phyloP scores from a whole-genome alignment of 1,284 basidiomycete species.

The Lentinus polychrous region DNA sequence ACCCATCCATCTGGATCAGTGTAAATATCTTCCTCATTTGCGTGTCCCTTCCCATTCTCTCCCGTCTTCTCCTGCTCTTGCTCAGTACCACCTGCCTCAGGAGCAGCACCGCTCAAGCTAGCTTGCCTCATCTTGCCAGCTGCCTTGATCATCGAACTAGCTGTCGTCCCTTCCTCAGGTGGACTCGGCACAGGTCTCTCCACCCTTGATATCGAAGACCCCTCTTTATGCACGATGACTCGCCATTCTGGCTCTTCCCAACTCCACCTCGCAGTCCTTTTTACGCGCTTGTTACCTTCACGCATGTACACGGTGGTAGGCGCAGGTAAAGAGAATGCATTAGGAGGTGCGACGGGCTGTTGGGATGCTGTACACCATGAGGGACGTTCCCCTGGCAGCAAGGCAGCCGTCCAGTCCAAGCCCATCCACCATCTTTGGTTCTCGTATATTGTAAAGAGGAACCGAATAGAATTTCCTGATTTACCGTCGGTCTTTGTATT shows the following conservation, averaged over 20 bases:
- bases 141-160: slow-evolving; percentile 37
- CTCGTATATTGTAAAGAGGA: slow-evolving; percentile 85
- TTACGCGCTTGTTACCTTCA: slow-evolving; percentile 40
- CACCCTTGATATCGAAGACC: slow-evolving; percentile 37
- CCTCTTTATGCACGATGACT: slow-evolving; percentile 58
- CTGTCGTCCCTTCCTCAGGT: slow-evolving; percentile 30
- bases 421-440: slow-evolving; percentile 96
- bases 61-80: slow-evolving; percentile 17
- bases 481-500: neutral
- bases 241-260: slow-evolving; percentile 90
- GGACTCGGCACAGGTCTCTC: slow-evolving; percentile 49
- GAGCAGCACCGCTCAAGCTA: slow-evolving; percentile 16
- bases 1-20: slow-evolving; percentile 92
- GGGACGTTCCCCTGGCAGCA: slow-evolving; percentile 85
- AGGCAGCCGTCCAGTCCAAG: slow-evolving; percentile 88
- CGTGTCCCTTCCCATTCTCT: slow-evolving; percentile 16
- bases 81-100: slow-evolving; percentile 19
- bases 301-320: slow-evolving; percentile 49
- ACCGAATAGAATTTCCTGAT: slow-evolving; percentile 44
- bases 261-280: slow-evolving; percentile 71
- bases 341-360: slow-evolving; percentile 57
- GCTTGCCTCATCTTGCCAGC: slow-evolving; percentile 41
- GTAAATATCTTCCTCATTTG: slow-evolving; percentile 34
- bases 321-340: slow-evolving; percentile 50
- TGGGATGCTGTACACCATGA: slow-evolving; percentile 73